Percentiles rank a stretch among this genome's conserved stretches.
These are phyloP conservation scores for Talaromyces piceae DNA, from an alignment of 2,329 filamentous ascomycete species.

Conservation along the genomic window DNA sequence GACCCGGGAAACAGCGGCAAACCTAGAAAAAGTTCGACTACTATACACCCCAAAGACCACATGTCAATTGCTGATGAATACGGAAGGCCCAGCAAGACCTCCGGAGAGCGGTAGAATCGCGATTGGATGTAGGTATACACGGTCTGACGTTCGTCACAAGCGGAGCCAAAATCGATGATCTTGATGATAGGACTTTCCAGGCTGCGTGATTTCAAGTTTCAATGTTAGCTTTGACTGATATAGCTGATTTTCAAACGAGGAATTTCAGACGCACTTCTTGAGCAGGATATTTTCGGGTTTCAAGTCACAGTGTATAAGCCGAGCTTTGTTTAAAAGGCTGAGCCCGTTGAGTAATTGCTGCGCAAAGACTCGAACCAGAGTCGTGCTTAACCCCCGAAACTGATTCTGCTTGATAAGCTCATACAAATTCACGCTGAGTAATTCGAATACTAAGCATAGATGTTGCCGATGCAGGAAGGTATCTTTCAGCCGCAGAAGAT, in stretches of 20 bases:
- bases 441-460: constrained; percentile 90
- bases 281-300: constrained; percentile 97
- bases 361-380: constrained; percentile 91
- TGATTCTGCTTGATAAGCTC: constrained; percentile 99
- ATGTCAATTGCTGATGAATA: constrained; percentile 99
- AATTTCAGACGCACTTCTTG: constrained; percentile 65
- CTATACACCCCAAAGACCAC: constrained; percentile 98
- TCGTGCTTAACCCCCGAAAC: constrained; percentile 94
- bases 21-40: constrained; percentile 93
- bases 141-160: constrained; percentile 95
- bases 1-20: constrained; percentile 92
- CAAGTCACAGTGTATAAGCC: constrained; percentile 93
- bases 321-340: constrained; percentile 87
- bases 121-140: constrained; percentile 99
- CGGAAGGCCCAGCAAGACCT: constrained; percentile 88
- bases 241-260: background rate
- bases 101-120: constrained; percentile 92
- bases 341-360: constrained; percentile 92
- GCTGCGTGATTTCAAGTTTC: constrained; percentile 31
- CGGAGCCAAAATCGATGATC: constrained; percentile 98
- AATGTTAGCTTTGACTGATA: background rate
- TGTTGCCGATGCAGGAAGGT: constrained; percentile 98
- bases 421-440: constrained; percentile 95
- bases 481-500: constrained; percentile 87
- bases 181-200: constrained; percentile 99